A percentile compares a stretch with the other conserved stretches of the same genome.
Conservation (phyloP, 495 filamentous ascomycete genomes). For the Rhypophila decipiens region DNA sequence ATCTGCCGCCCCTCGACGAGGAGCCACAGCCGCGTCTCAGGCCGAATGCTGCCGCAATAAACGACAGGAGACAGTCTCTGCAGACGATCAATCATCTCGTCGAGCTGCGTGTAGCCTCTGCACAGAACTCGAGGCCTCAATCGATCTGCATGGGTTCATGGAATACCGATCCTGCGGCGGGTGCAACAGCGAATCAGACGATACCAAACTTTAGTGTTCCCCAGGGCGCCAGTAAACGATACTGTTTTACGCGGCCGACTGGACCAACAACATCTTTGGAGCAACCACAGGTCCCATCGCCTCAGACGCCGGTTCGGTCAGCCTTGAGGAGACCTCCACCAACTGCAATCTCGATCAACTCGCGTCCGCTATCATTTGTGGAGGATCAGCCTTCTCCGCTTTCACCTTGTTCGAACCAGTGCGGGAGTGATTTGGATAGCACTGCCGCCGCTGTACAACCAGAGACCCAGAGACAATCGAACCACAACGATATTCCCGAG, state of each 20-base stretch:
- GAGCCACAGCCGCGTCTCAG: slow-evolving; percentile 32
- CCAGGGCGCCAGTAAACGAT: slow-evolving; percentile 35
- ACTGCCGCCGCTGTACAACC: slow-evolving; percentile 13
- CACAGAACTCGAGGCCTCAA: slow-evolving; percentile 16
- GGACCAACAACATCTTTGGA: slow-evolving; percentile 4
- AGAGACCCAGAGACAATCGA: not conserved
- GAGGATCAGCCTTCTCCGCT: slow-evolving; percentile 41
- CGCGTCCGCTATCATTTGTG: slow-evolving; percentile 43
- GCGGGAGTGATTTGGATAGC: slow-evolving; percentile 8
- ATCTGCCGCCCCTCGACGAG: slow-evolving; percentile 19
- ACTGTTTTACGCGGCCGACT: slow-evolving; percentile 26
- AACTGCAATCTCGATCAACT: slow-evolving; percentile 32
- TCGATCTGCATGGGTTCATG: slow-evolving; percentile 16
- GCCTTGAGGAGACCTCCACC: slow-evolving; percentile 33
- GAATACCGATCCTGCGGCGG: slow-evolving; percentile 10
- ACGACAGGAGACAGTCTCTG: slow-evolving; percentile 46
- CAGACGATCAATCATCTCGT: slow-evolving; percentile 39
- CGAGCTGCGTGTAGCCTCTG: slow-evolving; percentile 27
- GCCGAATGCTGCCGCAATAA: slow-evolving; percentile 48
- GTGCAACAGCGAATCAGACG: slow-evolving; percentile 12
- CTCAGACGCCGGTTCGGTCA: slow-evolving; percentile 8
- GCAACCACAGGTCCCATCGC: slow-evolving; percentile 1
- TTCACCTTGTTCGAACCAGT: slow-evolving; percentile 3
- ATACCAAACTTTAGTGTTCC: slow-evolving; percentile 45
- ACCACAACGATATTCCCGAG: not conserved